Conservation (phyloP, 805 yeast species). For the Zygosaccharomyces bailii region DNA sequence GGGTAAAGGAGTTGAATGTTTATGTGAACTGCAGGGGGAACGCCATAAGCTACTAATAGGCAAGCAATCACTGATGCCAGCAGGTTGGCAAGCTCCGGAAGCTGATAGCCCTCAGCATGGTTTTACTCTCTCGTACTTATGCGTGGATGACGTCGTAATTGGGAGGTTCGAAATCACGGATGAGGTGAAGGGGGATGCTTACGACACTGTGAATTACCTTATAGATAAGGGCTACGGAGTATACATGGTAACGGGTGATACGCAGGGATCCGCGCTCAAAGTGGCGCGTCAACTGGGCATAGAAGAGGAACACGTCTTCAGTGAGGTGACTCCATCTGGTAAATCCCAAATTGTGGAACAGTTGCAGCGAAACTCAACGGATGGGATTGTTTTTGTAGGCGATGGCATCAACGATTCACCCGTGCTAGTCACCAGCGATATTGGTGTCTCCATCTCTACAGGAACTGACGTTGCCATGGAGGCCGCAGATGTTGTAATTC, state of each 20-base stretch:
- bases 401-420: conserved; percentile 99
- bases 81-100: conserved; percentile 14
- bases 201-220: conserved; percentile 55
- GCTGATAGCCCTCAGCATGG: conserved; percentile 29
- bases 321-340: conserved; percentile 72
- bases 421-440: conserved; percentile 80
- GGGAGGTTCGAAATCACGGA: conserved; percentile 73
- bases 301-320: conserved; percentile 57
- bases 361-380: conserved; percentile 42
- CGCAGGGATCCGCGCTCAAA: conserved; percentile 52
- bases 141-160: conserved; percentile 52
- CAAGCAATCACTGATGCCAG: conserved; percentile 41
- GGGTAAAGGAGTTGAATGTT: conserved; percentile 39
- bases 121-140: conserved; percentile 52
- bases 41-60: conserved; percentile 50
- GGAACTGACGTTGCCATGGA: conserved; percentile 97
- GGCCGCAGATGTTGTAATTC: conserved; percentile 87
- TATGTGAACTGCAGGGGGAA: conserved; percentile 20
- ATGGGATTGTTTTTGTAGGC: conserved; percentile 81
- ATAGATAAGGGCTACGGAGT: conserved; percentile 52
- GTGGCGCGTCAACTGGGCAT: conserved; percentile 71
- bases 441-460: conserved; percentile 87
- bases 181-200: conserved; percentile 61
- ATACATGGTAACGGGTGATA: conserved; percentile 92
- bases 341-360: conserved; percentile 65